Conservation (phyloP, 2,329 filamentous ascomycete species). For the Penicillium sp. region DNA sequence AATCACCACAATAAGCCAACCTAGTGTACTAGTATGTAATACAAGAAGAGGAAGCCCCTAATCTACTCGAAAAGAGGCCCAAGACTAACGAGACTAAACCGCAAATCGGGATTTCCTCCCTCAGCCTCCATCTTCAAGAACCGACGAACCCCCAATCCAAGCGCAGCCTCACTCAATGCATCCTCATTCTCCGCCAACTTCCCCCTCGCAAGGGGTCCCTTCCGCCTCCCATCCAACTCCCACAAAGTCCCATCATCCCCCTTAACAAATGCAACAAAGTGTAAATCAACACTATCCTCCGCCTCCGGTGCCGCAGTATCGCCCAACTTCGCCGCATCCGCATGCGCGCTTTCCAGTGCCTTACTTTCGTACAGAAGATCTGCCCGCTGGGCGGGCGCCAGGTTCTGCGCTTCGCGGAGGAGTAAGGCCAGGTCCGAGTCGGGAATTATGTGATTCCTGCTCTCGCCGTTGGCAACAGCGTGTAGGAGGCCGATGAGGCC, state of each 20-base stretch:
- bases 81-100: conserved; percentile 67
- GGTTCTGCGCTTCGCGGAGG: conserved; percentile 69
- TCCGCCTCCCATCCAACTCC: conserved; percentile 77
- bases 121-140: conserved; percentile 64
- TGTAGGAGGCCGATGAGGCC: conserved; percentile 89
- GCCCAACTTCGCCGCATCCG: conserved; percentile 73
- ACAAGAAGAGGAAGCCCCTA: too few species aligned
- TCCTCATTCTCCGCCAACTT: conserved; percentile 65
- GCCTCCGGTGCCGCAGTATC: conserved; percentile 79
- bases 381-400: conserved; percentile 69
- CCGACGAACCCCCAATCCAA: conserved; percentile 69
- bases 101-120: conserved; percentile 59
- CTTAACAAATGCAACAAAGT: conserved; percentile 96
- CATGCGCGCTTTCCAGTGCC: conserved; percentile 77
- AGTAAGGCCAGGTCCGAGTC: conserved; percentile 57
- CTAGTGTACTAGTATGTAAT: too few species aligned
- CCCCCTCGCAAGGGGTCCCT: conserved; percentile 73
- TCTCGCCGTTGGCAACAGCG: conserved; percentile 76
- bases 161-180: conserved; percentile 73
- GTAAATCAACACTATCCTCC: conserved; percentile 82
- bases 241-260: conserved; percentile 71
- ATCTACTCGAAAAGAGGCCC: conserved; percentile 59
- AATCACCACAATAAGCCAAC: too few species aligned
- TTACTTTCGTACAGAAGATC: conserved; percentile 76
- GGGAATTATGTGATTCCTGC: conserved; percentile 63